These are phyloP conservation scores for Kodamaea suecica DNA, from an alignment of 1,139 yeast genomes.

Conservation along the genomic window DNA sequence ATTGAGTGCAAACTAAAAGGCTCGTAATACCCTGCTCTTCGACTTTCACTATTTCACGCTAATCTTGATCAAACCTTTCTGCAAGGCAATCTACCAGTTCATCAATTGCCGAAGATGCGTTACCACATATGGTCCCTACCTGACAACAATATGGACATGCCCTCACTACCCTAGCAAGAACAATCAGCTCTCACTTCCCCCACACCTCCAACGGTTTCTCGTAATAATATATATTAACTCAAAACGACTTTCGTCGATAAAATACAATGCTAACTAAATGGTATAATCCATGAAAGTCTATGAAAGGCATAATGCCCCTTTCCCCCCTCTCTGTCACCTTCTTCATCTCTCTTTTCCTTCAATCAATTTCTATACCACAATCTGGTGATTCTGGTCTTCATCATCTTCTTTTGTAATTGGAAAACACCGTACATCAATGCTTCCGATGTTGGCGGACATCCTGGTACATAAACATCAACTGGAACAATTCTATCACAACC, in stretches of 20 bases:
- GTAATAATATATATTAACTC: not conserved
- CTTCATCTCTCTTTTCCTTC: not conserved
- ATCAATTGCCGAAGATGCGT: no score
- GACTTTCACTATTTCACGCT: no score
- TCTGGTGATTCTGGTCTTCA: constrained; percentile 75
- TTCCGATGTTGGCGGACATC: constrained; percentile 91
- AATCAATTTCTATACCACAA: constrained; percentile 78
- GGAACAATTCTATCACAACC: constrained; percentile 90
- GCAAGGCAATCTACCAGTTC: no score
- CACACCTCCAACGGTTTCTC: no score
- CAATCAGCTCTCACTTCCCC: no score
- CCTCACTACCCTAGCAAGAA: no score
- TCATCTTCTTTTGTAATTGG: constrained; percentile 87
- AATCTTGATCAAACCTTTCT: no score
- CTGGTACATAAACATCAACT: constrained; percentile 88
- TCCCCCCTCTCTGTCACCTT: no score
- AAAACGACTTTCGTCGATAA: constrained; percentile 6
- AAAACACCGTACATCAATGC: constrained; percentile 89
- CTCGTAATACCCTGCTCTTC: no score
- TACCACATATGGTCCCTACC: no score
- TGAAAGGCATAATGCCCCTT: not conserved
- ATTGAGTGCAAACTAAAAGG: no score
- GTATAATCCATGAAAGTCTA: constrained; percentile 1
- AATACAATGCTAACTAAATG: constrained; percentile 9
- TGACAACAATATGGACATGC: no score